Evolutionary conservation across 2,329 filamentous ascomycete genomes (phyloP), one percentile per base, ranked within the genome.

Genomic region (Aspergillus texensis): DNA sequence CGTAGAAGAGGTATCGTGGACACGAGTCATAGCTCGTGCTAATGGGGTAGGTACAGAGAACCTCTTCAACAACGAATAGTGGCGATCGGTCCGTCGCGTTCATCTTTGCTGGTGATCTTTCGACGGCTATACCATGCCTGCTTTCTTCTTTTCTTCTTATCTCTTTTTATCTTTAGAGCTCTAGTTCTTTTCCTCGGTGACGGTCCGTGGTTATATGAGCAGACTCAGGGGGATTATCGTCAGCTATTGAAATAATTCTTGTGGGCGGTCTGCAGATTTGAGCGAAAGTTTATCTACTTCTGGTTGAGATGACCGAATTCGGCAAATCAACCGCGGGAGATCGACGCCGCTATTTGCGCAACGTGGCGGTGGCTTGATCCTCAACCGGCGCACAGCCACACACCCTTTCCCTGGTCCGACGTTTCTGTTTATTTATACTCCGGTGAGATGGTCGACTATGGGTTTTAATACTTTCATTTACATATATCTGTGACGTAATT

Each of bases 1-100:
- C 71, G 34, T 76, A 77, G 66, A 74, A 77, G 4, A 77, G 69
- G 45, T 76, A 77, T 41, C 74, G 68, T 4, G 74, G 74, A 57
- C 74, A 76, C 5, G 68, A 68, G 32, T 74, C 71, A 53, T 76
- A 76, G 30, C 74, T 65, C 3, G 75, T 76, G 67, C 74, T 76
- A 53, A 76, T 74, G 1, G 73, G 74, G 52, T 77, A 77, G 60
- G 62, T 65, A 61, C 74, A 76, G 26, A 72, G 39, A 2, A 73
- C 69, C 65, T 74, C 71, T 52, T 75, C 70, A 3, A 72, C 74
- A 19, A 75, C 61, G 64, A 77, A 75, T 4, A 66, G 52, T 3
- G 64, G 64, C 24, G 60, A 28, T 12, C 55, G 28, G 28, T 30
- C 19, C 3, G 52, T 45, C 19, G 26, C 34, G 28, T n/a, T 56